Conservation (phyloP, 2,329 filamentous ascomycete genomes). For the Emericellopsis atlantica region DNA sequence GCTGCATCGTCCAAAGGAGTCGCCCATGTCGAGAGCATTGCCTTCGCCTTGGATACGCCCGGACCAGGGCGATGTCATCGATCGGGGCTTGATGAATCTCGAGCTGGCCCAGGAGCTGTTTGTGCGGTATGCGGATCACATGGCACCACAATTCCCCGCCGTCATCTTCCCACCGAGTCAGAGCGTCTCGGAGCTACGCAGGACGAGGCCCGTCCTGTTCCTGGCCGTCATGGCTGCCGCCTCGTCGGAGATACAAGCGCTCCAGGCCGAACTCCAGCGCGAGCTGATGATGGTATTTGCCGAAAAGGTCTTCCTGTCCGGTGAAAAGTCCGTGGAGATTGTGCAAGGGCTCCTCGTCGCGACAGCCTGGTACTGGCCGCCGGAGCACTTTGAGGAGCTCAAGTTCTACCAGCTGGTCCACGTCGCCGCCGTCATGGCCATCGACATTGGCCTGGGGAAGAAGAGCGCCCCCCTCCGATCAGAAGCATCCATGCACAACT, state of each 20-base stretch:
- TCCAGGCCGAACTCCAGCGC: conserved; percentile 50
- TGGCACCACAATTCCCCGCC: conserved; percentile 48
- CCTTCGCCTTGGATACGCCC: conserved; percentile 1
- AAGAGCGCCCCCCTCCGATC: conserved; percentile 8
- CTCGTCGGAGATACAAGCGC: conserved; percentile 39
- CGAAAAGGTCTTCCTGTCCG: conserved; percentile 60
- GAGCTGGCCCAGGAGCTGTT: conserved; percentile 43
- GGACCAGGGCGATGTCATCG: conserved; percentile 37
- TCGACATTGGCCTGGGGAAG: conserved; percentile 66
- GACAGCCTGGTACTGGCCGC: conserved; percentile 77
- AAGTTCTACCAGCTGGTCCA: conserved; percentile 86
- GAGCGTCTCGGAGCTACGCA: conserved; percentile 42
- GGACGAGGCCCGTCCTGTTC: conserved; percentile 52
- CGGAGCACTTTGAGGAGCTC: conserved; percentile 71
- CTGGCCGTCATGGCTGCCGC: conserved; percentile 58
- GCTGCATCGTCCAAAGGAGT: neutral
- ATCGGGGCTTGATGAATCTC: conserved; percentile 44
- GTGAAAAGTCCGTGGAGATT: conserved; percentile 72
- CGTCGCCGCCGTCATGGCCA: conserved; percentile 67
- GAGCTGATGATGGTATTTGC: conserved; percentile 64
- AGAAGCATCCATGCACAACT: conserved; percentile 3
- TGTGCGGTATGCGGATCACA: conserved; percentile 42
- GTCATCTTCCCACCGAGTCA: conserved; percentile 45
- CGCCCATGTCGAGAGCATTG: neutral
- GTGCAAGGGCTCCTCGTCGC: conserved; percentile 66